Conservation (phyloP, 805 yeast species). For the Zygosaccharomyces kombuchaensis region DNA sequence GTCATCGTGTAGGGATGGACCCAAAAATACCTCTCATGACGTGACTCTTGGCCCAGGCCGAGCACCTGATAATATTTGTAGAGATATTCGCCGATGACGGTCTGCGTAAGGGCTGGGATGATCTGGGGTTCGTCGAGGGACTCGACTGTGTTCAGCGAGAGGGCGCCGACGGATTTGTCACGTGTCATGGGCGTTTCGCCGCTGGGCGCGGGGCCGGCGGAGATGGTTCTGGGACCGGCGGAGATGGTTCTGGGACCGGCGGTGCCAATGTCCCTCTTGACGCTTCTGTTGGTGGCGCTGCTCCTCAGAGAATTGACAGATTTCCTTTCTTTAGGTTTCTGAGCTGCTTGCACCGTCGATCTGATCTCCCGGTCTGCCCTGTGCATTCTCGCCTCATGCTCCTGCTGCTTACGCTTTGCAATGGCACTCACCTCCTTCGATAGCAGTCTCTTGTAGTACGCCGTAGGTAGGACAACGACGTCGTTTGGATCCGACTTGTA, state of each 20-base stretch:
- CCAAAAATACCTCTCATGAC: conserved; percentile 95
- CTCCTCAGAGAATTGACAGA: conserved; percentile 1
- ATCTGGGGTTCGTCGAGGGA: conserved; percentile 65
- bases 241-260: neutral
- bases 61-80: conserved; percentile 78
- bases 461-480: conserved; percentile 59
- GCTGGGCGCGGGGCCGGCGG: conserved; percentile 3
- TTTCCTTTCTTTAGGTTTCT: neutral
- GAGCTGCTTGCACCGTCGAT: neutral
- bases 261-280: neutral
- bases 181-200: conserved; percentile 5
- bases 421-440: conserved; percentile 35
- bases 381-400: conserved; percentile 41
- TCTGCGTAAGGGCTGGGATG: conserved; percentile 84
- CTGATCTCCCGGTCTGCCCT: neutral
- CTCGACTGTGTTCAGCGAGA: conserved; percentile 49
- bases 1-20: conserved; percentile 91
- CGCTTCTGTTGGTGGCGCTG: neutral
- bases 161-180: conserved; percentile 32
- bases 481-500: conserved; percentile 50
- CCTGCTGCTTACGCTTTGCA: conserved; percentile 2
- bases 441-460: conserved; percentile 57
- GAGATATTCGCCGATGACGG: conserved; percentile 87
- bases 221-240: conserved; percentile 20
- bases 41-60: conserved; percentile 65